phyloP scores from a whole-genome alignment of 495 filamentous ascomycete genomes.

The Aspergillus heteromorphus region DNA sequence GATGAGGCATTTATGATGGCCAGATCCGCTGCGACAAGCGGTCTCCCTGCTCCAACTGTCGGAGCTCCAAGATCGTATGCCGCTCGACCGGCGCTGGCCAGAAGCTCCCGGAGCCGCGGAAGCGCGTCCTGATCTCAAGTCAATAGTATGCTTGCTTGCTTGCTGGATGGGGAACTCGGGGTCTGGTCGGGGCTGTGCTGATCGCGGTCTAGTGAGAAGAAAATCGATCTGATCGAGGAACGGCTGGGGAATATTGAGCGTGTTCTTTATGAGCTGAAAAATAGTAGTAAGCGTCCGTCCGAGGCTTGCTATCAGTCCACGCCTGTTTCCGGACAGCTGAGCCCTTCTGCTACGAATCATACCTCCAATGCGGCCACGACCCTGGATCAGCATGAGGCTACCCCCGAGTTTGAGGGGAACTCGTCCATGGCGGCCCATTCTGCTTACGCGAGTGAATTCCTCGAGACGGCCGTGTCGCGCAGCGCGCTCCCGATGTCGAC shows the following conservation, averaged over 20 bases:
- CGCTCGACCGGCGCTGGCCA: constrained; percentile 58
- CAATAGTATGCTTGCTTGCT: constrained; percentile 51
- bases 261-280: constrained; percentile 38
- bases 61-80: constrained; percentile 37
- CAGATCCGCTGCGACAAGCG: constrained; percentile 44
- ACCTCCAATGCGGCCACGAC: constrained; percentile 15
- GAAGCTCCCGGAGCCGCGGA: constrained; percentile 52
- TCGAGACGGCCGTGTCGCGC: constrained; percentile 54
- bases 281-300: constrained; percentile 2
- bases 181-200: background rate
- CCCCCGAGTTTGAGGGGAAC: constrained; percentile 53
- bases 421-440: constrained; percentile 59
- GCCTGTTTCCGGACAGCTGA: constrained; percentile 16
- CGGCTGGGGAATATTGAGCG: constrained; percentile 55
- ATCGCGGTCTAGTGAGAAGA: constrained; percentile 49
- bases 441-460: constrained; percentile 57
- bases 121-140: constrained; percentile 61
- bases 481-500: constrained; percentile 43
- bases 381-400: constrained; percentile 36
- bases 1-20: background rate
- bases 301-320: constrained; percentile 15
- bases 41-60: constrained; percentile 44
- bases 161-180: background rate
- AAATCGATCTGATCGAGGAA: constrained; percentile 62
- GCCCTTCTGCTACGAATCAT: constrained; percentile 18